Conservation (phyloP, 345 rosid genomes). For the Populus ilicifolia region DNA sequence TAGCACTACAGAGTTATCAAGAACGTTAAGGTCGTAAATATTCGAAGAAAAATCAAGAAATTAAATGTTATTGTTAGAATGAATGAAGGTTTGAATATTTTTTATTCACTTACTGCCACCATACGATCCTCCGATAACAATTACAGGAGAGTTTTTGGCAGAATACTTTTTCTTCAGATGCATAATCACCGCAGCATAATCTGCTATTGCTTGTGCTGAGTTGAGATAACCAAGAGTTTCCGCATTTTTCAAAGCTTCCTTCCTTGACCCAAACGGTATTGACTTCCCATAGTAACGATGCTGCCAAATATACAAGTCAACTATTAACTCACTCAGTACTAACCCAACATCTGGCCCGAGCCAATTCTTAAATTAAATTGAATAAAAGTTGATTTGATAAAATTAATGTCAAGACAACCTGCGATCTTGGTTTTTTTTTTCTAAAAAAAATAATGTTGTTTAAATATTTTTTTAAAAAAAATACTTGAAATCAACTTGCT, state of each 20-base stretch:
- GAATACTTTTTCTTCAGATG: conserved; percentile 15
- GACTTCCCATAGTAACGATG: conserved; percentile 28
- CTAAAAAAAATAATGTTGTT: too few species aligned
- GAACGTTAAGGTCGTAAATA: background rate
- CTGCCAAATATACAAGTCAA: background rate
- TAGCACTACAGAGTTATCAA: conserved; percentile 4
- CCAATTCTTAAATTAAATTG: too few species aligned
- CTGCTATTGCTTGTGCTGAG: conserved; percentile 30
- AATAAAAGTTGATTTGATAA: too few species aligned
- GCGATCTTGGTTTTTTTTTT: too few species aligned
- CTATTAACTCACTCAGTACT: too few species aligned
- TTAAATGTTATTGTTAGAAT: too few species aligned
- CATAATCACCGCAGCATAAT: conserved; percentile 19
- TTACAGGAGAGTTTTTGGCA: conserved; percentile 15
- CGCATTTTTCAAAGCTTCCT: conserved; percentile 15
- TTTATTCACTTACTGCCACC: conserved; percentile 24
- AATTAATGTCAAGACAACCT: too few species aligned
- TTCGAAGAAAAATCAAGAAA: background rate
- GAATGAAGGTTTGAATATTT: background rate
- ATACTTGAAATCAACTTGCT: too few species aligned
- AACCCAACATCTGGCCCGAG: too few species aligned
- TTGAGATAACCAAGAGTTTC: conserved; percentile 20
- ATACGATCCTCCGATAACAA: conserved; percentile 25
- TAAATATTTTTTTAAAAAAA: too few species aligned
- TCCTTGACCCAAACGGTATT: conserved; percentile 16